Base-by-base conservation (phyloP, 1,139 yeast species). In the Saccharomyces pastorianus region DNA sequence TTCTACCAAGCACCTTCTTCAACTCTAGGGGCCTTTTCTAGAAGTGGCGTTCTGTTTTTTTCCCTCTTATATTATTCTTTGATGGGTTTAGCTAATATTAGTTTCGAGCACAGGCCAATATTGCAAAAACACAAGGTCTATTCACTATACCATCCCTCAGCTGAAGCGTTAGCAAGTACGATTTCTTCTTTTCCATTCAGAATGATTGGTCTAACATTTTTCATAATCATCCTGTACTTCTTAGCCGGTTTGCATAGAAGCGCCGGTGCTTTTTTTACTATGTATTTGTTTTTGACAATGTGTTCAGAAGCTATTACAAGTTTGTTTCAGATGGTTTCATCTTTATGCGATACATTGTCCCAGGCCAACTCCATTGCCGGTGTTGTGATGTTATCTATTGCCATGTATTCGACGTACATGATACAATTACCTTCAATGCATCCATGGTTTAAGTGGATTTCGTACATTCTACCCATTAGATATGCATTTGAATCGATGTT, bases 371-470 rank as follows among this genome's bases (percentile, higher is more conserved):
- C 83, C 0, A 65, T 80, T 54, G 75, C 81, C 25, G 83, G 84
- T 64, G 61, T 80, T 6, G 56, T 76, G 38, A 69, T 81, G 61
- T 66, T 81, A 65, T 77, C 78, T 1, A 60, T 78, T 49, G 72
- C 80, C 55, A 70, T 79, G 64, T 82, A 81, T 62, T 75, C 83
- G 20, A 79, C 83, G 32, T 81, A 76, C 68, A 76, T 78, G 75
- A 75, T 82, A 59, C 85, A 80, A 61, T 68, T 78, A 50, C 81
- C 82, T 6, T 72, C 78, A 0, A 82, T 82, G 85, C 84, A 76
- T 59, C 83, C 83, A 41, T 82, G 85, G 85, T 81, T 81, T 62
- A 77, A 79, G 64, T 82, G 87, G 87, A 75, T 81, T 46, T 77
- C 81, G 3, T 82, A 80, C 62, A 71, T 81, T 55, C 73, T 82